phyloP scores from a whole-genome alignment of 306 rosid genomes.

The Hylodesmum podocarpum region DNA sequence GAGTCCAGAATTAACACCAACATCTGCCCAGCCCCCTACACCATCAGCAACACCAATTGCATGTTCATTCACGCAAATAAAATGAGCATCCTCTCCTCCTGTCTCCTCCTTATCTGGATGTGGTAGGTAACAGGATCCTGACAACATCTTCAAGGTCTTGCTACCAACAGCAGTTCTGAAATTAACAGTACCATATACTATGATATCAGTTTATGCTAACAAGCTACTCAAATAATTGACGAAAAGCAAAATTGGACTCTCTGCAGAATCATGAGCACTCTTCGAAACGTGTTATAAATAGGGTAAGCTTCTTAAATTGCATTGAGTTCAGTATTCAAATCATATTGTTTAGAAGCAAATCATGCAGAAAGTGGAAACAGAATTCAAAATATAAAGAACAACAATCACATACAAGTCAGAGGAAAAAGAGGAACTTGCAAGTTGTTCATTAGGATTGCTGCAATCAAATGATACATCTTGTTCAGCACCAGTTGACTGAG shows the following conservation, averaged over 20 bases:
- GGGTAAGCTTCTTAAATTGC: background rate
- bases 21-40: constrained; percentile 8
- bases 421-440: background rate
- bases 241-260: constrained; percentile 22
- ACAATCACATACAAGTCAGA: background rate
- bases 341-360: background rate
- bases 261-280: background rate
- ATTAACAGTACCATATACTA: background rate
- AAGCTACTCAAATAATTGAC: constrained; percentile 1
- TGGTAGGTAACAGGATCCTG: constrained; percentile 7
- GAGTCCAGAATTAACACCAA: constrained; percentile 5
- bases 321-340: background rate
- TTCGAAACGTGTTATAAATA: background rate
- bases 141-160: background rate
- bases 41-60: constrained; percentile 15
- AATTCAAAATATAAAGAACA: background rate
- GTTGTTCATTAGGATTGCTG: constrained; percentile 43
- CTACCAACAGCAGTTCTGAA: background rate
- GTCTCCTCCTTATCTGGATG: constrained; percentile 10
- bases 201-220: background rate
- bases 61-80: background rate
- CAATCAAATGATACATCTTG: constrained; percentile 50
- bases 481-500: background rate
- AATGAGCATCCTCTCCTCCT: constrained; percentile 4
- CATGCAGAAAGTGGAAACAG: background rate